Conservation (phyloP, 2,329 filamentous ascomycete genomes). For the Venturiaceae sp. region DNA sequence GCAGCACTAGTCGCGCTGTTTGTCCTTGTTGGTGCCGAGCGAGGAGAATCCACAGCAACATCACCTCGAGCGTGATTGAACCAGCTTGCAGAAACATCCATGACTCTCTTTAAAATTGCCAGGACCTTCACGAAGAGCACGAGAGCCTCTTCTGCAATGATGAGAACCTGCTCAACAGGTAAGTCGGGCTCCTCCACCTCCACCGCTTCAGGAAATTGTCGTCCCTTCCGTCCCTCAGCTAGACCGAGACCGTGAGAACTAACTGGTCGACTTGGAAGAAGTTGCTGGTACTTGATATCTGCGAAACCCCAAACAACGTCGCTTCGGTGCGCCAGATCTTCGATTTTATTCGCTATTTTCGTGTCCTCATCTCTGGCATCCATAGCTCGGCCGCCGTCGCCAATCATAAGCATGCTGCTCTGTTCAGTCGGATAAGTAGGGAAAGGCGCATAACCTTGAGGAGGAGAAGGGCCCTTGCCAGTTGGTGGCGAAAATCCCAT, state of each 20-base stretch:
- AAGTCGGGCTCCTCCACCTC: constrained; percentile 64
- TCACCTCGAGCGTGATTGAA: constrained; percentile 74
- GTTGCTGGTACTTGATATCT: constrained; percentile 95
- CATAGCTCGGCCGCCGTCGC: constrained; percentile 52
- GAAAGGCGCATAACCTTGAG: constrained; percentile 69
- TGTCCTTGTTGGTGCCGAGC: constrained; percentile 19
- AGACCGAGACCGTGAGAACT: constrained; percentile 59
- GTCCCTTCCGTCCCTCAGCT: constrained; percentile 13
- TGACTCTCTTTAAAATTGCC: constrained; percentile 80
- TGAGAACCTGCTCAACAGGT: constrained; percentile 75
- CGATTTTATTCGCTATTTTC: constrained; percentile 68
- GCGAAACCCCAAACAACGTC: constrained; percentile 97
- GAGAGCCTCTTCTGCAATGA: constrained; percentile 85
- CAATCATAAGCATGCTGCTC: constrained; percentile 55
- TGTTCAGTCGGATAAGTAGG: constrained; percentile 66
- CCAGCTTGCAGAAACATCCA: constrained; percentile 91
- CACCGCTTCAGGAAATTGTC: constrained; percentile 29
- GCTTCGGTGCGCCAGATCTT: constrained; percentile 85
- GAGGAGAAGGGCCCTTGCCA: constrained; percentile 57
- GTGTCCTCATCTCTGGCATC: constrained; percentile 65
- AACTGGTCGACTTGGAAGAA: constrained; percentile 81
- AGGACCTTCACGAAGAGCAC: constrained; percentile 95
- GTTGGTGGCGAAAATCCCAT: constrained; percentile 58
- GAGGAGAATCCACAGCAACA: constrained; percentile 24
- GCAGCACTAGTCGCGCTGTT: constrained; percentile 34